Base-by-base conservation (phyloP, 1,284 basidiomycete genomes). In the Hemileia vastatrix region DNA sequence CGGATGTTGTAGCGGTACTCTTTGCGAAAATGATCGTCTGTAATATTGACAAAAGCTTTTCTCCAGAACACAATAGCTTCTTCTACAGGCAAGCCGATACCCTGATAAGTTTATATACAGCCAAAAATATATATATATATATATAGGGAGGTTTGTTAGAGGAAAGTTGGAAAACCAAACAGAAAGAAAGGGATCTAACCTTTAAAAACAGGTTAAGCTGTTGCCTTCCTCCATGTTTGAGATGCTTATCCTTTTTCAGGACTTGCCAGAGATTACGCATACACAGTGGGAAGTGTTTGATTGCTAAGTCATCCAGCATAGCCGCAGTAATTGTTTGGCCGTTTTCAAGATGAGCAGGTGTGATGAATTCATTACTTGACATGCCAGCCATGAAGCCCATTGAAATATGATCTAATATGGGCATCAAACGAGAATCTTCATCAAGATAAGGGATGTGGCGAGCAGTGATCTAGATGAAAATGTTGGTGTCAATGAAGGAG, bases 1-100 rank as follows among this genome's bases (percentile, higher is more conserved):
- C 94, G 85, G 70, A 99, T 93, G 71, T 98, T 98, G 78, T 99
- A 99, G 70, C 85, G 86, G 80, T 97, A 88, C 74, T 96, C 90
- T 76, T 98, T 99, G 79, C 92, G 93, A 79, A 98, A 99, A 77
- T 93, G 88, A 78, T 98, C 92, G 68, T 97, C 93, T 21, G 85
- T 85, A 63, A 89, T 83, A 50, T 77, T 80, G 31, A 77, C 76
- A 76, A 95, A 97, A 33, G 87, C 86, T 70, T 86, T 86, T 59
- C 90, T 81, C 95, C 95, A 99, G 78, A 97, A 98, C 5, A 84
- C 78, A 57, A 97, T 78, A 1, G 95, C 93, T 77, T 99, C 94
- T 31, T 99, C 94, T 55, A 99, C 84, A 0, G 92, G 88, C 54
- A 99, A 77, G 1, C 94, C 94, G 58, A 98, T 81, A 3, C 90